A percentile compares a stretch with the other conserved stretches of the same genome.
Conservation (phyloP, 148 eudicot genomes). For the Vaccinium corymbosum region DNA sequence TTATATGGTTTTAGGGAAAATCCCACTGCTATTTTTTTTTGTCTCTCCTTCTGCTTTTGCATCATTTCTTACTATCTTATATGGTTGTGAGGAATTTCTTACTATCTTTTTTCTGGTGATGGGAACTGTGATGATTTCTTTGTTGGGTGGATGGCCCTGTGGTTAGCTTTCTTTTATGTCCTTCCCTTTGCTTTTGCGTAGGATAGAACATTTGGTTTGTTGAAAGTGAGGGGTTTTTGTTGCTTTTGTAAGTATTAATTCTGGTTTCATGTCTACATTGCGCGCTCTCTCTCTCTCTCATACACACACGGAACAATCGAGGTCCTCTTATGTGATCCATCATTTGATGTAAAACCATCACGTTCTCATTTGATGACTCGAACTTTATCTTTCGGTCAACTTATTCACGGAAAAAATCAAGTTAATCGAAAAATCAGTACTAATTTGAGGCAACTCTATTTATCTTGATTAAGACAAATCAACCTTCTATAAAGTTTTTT, state of each 20-base stretch:
- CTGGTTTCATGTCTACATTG: background rate
- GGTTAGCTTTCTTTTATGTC: background rate
- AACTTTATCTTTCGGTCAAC: too few species aligned
- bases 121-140: background rate
- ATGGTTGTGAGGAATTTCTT: too few species aligned
- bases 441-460: too few species aligned
- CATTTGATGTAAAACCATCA: too few species aligned
- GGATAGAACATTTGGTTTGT: constrained; percentile 9
- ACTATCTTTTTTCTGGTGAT: background rate
- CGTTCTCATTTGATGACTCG: too few species aligned
- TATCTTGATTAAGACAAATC: too few species aligned
- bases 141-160: background rate
- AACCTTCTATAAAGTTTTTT: too few species aligned
- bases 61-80: background rate
- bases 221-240: constrained; percentile 3
- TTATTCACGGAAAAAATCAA: too few species aligned
- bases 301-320: background rate
- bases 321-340: background rate
- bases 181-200: constrained; percentile 19
- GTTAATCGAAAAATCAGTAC: too few species aligned
- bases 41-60: background rate
- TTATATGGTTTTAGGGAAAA: constrained; percentile 2
- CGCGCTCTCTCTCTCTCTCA: background rate
- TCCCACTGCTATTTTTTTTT: background rate
- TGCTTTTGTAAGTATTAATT: background rate